A percentile compares a stretch with the other conserved stretches of the same genome.
These are phyloP conservation scores for Earliella scabrosa DNA, from an alignment of 1,284 basidiomycete species.

Conservation along the genomic window DNA sequence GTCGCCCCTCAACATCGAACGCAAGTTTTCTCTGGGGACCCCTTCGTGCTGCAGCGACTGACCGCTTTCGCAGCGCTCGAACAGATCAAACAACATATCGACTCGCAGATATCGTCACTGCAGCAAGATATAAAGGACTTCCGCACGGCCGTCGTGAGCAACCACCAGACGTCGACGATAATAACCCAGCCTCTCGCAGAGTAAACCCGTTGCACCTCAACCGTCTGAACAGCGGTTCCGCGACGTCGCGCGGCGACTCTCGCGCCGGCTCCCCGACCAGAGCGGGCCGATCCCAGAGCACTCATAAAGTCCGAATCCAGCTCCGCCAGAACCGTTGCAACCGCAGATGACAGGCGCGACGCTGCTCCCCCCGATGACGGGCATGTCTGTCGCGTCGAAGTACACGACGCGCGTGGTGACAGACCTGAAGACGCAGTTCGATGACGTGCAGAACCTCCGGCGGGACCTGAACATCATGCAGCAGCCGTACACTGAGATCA, in stretches of 20 bases:
- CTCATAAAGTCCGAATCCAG: slow-evolving; percentile 24
- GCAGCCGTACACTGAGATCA: slow-evolving; percentile 93
- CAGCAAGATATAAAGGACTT: slow-evolving; percentile 93
- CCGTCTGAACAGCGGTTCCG: slow-evolving; percentile 78
- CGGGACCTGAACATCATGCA: slow-evolving; percentile 93
- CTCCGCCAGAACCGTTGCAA: slow-evolving; percentile 36
- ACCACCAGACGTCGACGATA: slow-evolving; percentile 54
- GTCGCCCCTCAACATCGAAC: slow-evolving; percentile 94
- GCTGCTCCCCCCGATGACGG: slow-evolving; percentile 74
- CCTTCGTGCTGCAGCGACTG: slow-evolving; percentile 11
- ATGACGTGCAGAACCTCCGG: slow-evolving; percentile 92
- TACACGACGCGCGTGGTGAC: slow-evolving; percentile 73
- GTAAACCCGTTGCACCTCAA: slow-evolving; percentile 57
- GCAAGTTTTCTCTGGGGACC: slow-evolving; percentile 55
- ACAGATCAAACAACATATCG: slow-evolving; percentile 98
- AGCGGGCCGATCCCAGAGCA: slow-evolving; percentile 2
- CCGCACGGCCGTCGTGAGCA: slow-evolving; percentile 63
- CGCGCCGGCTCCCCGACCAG: slow-evolving; percentile 56
- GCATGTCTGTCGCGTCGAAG: slow-evolving; percentile 71
- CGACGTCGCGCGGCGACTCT: slow-evolving; percentile 71
- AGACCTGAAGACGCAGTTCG: slow-evolving; percentile 90
- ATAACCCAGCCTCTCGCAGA: slow-evolving; percentile 60
- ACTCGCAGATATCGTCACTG: slow-evolving; percentile 84
- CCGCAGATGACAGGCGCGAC: slow-evolving; percentile 71
- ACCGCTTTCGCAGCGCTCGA: slow-evolving; percentile 77